Conservation (phyloP, 495 filamentous ascomycete species). For the Podospora pseudoanserina region DNA sequence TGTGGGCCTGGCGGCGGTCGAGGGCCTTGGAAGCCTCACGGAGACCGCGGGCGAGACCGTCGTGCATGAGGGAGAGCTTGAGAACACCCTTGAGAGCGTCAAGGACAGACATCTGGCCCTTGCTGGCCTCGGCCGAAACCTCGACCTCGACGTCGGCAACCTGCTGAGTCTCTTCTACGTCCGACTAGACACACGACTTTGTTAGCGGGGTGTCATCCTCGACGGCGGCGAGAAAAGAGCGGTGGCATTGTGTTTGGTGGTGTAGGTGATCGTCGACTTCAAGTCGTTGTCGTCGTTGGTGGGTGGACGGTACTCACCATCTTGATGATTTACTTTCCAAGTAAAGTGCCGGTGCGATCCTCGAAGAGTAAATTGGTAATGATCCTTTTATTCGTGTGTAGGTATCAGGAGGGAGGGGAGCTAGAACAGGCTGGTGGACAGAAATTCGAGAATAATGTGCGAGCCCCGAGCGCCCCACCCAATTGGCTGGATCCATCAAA, state of each 20-base stretch:
- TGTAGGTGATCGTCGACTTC: neutral
- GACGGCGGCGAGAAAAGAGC: neutral
- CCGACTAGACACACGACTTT: slow-evolving; percentile 44
- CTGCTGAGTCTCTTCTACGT: slow-evolving; percentile 74
- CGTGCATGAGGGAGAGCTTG: slow-evolving; percentile 98
- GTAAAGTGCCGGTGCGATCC: slow-evolving; percentile 50
- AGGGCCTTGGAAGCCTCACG: slow-evolving; percentile 97
- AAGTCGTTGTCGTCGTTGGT: neutral
- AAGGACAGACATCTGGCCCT: slow-evolving; percentile 95
- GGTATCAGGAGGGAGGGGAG: slow-evolving; percentile 9
- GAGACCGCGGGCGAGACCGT: slow-evolving; percentile 95
- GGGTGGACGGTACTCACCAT: slow-evolving; percentile 44
- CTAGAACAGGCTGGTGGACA: neutral
- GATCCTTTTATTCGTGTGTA: slow-evolving; percentile 16
- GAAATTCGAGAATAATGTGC: slow-evolving; percentile 30
- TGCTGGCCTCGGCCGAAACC: slow-evolving; percentile 76
- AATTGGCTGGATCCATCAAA: slow-evolving; percentile 3
- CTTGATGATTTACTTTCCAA: slow-evolving; percentile 43
- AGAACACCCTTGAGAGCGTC: slow-evolving; percentile 97
- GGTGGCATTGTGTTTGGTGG: neutral
- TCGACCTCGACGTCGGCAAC: slow-evolving; percentile 80
- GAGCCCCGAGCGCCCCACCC: slow-evolving; percentile 22
- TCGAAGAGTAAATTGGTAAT: slow-evolving; percentile 45
- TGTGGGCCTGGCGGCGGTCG: slow-evolving; percentile 95
- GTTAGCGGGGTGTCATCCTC: slow-evolving; percentile 23